Base-by-base conservation (phyloP, 129 eudicot species). In the Flaveria robusta region DNA sequence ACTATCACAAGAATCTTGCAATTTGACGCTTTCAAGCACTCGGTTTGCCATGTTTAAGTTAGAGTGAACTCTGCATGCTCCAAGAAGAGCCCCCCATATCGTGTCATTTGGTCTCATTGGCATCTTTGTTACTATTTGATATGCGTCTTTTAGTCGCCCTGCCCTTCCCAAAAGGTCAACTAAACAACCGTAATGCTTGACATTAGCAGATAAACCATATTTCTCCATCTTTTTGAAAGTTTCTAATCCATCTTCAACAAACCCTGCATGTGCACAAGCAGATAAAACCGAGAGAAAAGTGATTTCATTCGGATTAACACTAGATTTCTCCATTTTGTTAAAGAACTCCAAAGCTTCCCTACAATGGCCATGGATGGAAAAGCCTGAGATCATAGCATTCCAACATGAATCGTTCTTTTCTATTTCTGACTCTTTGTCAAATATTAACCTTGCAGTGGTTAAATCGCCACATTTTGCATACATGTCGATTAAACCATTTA, bases 391-490 rank as follows among this genome's bases (percentile, higher is more conserved):
- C 83, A 91, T 81, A 23, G 87, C 73, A 76, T 91, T 91, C 97
- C 97, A 91, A 77, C 92, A 79, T 9, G 94, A 62, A 18, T 65
- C 52, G 10, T 82, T 86, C 68, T 76, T 84, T 10, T 77, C 74
- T 5, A 27, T 72, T 9, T 67, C 74, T 11, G n/a, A 15, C 79
- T 74, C 76, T 11, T 62, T 64, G 31, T 91, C 94, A 77, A 91
- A 91, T 20, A 91, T 81, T 34, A 45, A 71, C 46, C 84, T 79
- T 52, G 97, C 97, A 39, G 31, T 86, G 22, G 62, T 77, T 69
- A 91, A 79, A 81, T 91, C 90, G 14, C 94, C 94, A 68, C 91
- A 88, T 71, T 91, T 91, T 42, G 94, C 92, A 56, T 91, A 91
- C 97, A 91, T 91, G 83, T 88, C 94, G n/a, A 88, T 82, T 64